A percentile compares a stretch with the other conserved stretches of the same genome.
Conservation (phyloP, 768 basidiomycete species). For the Cubamyces lactineus region DNA sequence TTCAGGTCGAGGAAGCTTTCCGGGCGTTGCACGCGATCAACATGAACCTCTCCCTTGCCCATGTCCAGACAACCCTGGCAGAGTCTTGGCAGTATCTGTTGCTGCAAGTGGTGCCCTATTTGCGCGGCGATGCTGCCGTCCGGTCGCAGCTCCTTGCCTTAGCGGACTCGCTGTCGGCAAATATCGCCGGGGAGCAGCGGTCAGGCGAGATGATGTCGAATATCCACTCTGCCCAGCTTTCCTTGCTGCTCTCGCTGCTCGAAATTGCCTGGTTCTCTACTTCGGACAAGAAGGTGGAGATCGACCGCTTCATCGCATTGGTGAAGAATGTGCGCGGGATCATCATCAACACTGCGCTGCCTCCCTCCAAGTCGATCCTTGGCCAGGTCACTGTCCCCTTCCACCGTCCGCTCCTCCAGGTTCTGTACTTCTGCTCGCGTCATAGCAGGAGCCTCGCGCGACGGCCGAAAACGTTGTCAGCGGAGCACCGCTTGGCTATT, state of each 20-base stretch:
- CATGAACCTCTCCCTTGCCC: constrained; percentile 82
- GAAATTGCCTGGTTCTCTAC: constrained; percentile 79
- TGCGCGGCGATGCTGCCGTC: constrained; percentile 61
- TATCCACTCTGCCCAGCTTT: constrained; percentile 76
- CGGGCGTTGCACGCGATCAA: constrained; percentile 74
- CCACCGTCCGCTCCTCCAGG: constrained; percentile 79
- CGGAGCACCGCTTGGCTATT: constrained; percentile 65
- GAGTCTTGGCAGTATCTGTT: constrained; percentile 81
- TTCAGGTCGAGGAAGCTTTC: constrained; percentile 53
- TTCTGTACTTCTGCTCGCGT: constrained; percentile 75
- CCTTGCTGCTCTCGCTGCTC: constrained; percentile 74
- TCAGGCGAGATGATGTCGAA: constrained; percentile 84
- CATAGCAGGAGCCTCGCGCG: constrained; percentile 57
- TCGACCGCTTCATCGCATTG: constrained; percentile 63
- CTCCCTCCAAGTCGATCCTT: constrained; percentile 74
- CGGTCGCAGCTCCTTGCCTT: constrained; percentile 58
- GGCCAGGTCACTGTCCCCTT: constrained; percentile 66
- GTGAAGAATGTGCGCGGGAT: constrained; percentile 64
- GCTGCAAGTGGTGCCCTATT: constrained; percentile 61
- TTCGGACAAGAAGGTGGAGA: constrained; percentile 54
- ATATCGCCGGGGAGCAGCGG: constrained; percentile 68
- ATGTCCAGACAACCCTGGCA: constrained; percentile 73
- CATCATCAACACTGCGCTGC: constrained; percentile 72
- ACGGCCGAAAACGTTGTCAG: constrained; percentile 53
- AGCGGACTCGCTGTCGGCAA: constrained; percentile 65